Percentiles rank a stretch among this genome's conserved stretches.
phyloP scores from a whole-genome alignment of 345 rosid genomes.

The Isatis tinctoria region DNA sequence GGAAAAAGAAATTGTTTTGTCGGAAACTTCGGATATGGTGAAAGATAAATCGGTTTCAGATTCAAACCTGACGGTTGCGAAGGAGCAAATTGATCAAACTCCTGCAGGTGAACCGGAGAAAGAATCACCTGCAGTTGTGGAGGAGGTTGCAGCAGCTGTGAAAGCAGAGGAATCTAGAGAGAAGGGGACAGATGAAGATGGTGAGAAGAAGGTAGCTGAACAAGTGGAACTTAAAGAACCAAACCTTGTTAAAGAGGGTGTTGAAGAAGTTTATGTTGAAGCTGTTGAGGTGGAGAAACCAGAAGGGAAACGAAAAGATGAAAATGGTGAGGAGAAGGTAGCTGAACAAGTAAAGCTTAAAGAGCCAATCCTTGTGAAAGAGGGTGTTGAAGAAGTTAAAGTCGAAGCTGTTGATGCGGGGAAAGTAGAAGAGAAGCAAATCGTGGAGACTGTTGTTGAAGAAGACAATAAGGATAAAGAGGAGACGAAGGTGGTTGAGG shows the following conservation, averaged over 20 bases:
- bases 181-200: constrained; percentile 1
- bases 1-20: constrained; percentile 22
- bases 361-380: constrained; percentile 10
- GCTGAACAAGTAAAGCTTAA: constrained; percentile 18
- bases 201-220: constrained; percentile 29
- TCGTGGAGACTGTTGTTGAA: background rate
- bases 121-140: constrained; percentile 8
- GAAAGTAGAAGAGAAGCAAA: constrained; percentile 11
- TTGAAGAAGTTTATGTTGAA: background rate
- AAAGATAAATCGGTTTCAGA: constrained; percentile 3
- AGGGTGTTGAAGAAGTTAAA: background rate
- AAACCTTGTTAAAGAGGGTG: background rate
- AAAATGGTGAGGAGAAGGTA: constrained; percentile 6
- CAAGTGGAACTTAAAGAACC: constrained; percentile 13
- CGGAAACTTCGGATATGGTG: constrained; percentile 8
- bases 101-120: constrained; percentile 16
- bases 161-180: constrained; percentile 21
- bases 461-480: constrained; percentile 15
- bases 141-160: constrained; percentile 19
- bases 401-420: background rate
- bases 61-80: background rate
- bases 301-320: constrained; percentile 1
- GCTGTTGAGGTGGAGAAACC: background rate
- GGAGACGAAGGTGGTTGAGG: constrained; percentile 6
- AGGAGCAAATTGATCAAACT: constrained; percentile 9